Conservation (phyloP, 2,329 filamentous ascomycete genomes). For the Trichoderma koningii region DNA sequence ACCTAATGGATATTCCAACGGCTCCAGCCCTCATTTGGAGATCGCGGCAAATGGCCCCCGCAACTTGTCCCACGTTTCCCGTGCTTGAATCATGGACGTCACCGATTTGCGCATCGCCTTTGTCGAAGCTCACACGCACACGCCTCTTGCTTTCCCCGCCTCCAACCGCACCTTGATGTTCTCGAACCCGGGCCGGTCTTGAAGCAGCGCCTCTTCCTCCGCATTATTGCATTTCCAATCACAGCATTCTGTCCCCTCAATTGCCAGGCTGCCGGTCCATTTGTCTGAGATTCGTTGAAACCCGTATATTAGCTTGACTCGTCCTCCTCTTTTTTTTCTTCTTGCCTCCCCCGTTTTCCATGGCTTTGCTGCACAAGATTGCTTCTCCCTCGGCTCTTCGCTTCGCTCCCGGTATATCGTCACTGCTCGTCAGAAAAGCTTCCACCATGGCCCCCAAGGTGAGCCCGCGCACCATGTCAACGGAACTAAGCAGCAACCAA, state of each 20-base stretch:
- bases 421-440: conserved; percentile 42
- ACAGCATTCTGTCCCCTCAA: not conserved
- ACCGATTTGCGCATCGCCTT: not conserved
- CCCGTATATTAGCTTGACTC: not conserved
- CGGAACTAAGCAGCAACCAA: not conserved
- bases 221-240: conserved; percentile 25
- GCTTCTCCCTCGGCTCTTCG: conserved; percentile 36
- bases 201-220: conserved; percentile 2
- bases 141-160: not conserved
- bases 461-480: not conserved
- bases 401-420: conserved; percentile 37
- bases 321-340: not conserved
- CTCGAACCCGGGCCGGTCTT: conserved; percentile 18
- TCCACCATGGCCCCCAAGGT: conserved; percentile 54
- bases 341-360: conserved; percentile 22
- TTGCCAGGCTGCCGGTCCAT: not conserved
- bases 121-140: not conserved
- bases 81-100: conserved; percentile 13
- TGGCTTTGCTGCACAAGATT: conserved; percentile 40
- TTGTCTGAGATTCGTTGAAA: not conserved
- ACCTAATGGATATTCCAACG: conserved; percentile 1
- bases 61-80: not conserved
- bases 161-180: conserved; percentile 8
- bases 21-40: not conserved
- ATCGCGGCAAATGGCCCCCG: not conserved